Base-by-base conservation (phyloP, 768 basidiomycete species). In the Trametes cubensis region DNA sequence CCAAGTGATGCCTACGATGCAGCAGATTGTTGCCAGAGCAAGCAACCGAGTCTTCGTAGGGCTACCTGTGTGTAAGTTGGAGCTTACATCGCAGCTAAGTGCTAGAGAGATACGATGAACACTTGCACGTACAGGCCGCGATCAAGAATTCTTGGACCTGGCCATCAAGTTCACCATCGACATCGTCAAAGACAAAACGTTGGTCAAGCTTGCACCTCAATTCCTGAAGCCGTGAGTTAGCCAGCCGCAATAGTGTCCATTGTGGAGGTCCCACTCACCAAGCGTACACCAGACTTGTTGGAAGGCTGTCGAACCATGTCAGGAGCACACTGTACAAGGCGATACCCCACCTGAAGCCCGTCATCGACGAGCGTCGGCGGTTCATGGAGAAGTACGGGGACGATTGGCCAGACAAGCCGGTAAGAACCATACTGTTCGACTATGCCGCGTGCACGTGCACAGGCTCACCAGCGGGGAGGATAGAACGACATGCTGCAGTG, bases 401-500 rank as follows among this genome's bases (percentile, higher is more conserved):
- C 4, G 61, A 70, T 17, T 70, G 70, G 68, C n/a, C 42, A 3
- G 69, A 69, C 42, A 69, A 58, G 50, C 70, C 72, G 3, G 72
- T 73, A 42, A 15, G 70, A 65, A 17, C 18, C n/a, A n/a, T n/a
- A n/a, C n/a, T n/a, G n/a, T n/a, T n/a, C n/a, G n/a, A n/a, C n/a
- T n/a, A n/a, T n/a, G n/a, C n/a, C n/a, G 28, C 28, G 14, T 34
- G n/a, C n/a, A 3, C 30, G n/a, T n/a, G n/a, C n/a, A n/a, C 40
- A 20, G 13, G 6, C 42, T 21, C 8, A 5, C 28, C 28, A 23
- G 17, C 55, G 38, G 14, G 23, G 11, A 6, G 26, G 17, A 8
- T 46, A 80, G 82, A 78, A 80, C 55, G 81, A 83, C 61, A 68
- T 79, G 48, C 72, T 82, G 13, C 74, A 73, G 30, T 83, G 81